Base-by-base conservation (phyloP, 768 basidiomycete genomes). In the Collybia sp. region DNA sequence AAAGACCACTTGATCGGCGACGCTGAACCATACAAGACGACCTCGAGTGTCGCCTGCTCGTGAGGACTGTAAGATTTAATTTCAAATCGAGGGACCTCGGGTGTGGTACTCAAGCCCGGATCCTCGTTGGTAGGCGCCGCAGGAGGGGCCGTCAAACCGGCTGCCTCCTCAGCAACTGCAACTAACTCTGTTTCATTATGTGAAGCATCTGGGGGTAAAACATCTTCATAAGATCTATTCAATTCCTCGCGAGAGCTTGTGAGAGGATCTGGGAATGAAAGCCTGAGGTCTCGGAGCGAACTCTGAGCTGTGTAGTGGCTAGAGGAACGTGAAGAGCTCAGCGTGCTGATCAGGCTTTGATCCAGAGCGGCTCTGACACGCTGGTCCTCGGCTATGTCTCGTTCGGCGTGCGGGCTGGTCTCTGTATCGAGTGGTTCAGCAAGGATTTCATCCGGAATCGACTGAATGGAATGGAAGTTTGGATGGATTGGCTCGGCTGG, bases 211-310 rank as follows among this genome's bases (percentile, higher is more conserved):
- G 69, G 59, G 44, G 67, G 63, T 42, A 66, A 63, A 46, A 75
- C 68, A 31, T 77, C 71, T 51, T 82, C 78, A 58, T 76, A 81
- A 30, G 83, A 81, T 49, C 75, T 71, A 60, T 71, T 73, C 42
- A 78, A 67, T 47, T 85, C 79, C 63, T 80, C 75, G 50, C 71
- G 74, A 44, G 84, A 84, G 60, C 83, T 85, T 45, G 80, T 82
- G 58, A 90, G 74, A 49, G 88, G 88, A 66, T 91, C 88, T 33
- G 88, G 88, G 67, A 91, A 91, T 30, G 88, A 89, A 47, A 90
- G 64, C 54, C 84, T 79, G 50, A 90, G 75, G 67, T 88, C 85
- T 62, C 82, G 83, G 42, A 81, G 66, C n/a, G 82, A 79, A 45
- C 58, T 74, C 48, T 83, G 83, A 45, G 75, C 62, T 48, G 80